phyloP scores from a whole-genome alignment of 257 asterid species.

The Oldenlandia corymbosa region DNA sequence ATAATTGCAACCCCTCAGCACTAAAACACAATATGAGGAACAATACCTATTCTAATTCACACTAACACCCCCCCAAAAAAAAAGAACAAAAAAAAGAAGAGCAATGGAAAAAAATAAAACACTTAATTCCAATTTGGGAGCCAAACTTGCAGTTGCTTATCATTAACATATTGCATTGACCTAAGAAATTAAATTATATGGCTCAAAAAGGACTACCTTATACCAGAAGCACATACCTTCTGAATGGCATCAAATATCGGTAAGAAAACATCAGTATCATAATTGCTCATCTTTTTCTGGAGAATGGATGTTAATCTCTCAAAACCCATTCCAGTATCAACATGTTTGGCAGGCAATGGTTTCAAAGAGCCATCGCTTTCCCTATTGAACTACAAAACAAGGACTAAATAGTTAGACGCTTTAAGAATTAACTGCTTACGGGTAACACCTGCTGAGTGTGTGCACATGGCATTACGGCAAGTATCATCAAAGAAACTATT shows the following conservation, averaged over 20 bases:
- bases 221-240: constrained; percentile 36
- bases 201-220: neutral
- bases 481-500: neutral
- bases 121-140: no score
- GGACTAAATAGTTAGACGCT: neutral
- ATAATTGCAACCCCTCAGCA: neutral
- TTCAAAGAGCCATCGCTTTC: constrained; percentile 85
- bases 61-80: neutral
- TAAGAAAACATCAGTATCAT: constrained; percentile 83
- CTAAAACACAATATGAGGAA: neutral
- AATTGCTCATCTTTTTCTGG: constrained; percentile 96
- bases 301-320: constrained; percentile 96
- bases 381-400: constrained; percentile 69
- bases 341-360: constrained; percentile 89
- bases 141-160: neutral
- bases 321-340: constrained; percentile 98
- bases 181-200: no score
- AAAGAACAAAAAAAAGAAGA: neutral
- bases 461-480: neutral
- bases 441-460: neutral
- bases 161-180: no score
- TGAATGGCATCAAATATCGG: constrained; percentile 85
- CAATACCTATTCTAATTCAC: neutral
- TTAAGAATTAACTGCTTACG: neutral
- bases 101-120: neutral